Percentiles rank a stretch among this genome's conserved stretches.
phyloP scores from a whole-genome alignment of 148 eudicot species.

The Mesembryanthemum crystallinum region DNA sequence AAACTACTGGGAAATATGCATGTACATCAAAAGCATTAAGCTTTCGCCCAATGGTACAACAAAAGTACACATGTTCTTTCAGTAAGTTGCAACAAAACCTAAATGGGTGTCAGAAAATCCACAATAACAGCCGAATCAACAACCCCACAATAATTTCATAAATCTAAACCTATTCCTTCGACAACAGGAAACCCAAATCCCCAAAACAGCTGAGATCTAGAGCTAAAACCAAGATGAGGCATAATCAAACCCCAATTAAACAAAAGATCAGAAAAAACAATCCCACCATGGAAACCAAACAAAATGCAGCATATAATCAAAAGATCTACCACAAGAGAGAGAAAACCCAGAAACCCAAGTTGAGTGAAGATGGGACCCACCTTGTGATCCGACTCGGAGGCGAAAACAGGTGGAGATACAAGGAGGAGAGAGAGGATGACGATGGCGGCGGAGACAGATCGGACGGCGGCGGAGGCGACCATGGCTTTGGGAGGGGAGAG shows the following conservation, averaged over 20 bases:
- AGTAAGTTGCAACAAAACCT: neutral
- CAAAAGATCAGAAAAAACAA: neutral
- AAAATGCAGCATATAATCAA: neutral
- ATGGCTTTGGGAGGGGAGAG: neutral
- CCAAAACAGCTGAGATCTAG: slow-evolving; percentile 12
- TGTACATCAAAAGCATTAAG: neutral
- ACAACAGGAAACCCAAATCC: neutral
- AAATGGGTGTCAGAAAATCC: neutral
- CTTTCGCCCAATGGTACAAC: neutral
- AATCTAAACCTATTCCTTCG: too few relatives aligned
- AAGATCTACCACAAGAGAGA: neutral
- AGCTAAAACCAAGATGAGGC: neutral
- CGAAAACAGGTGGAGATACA: slow-evolving; percentile 37
- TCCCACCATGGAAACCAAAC: neutral
- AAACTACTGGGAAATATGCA: neutral
- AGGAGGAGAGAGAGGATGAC: slow-evolving; percentile 36
- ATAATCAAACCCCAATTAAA: slow-evolving; percentile 10
- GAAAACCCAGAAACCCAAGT: neutral
- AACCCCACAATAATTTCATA: neutral
- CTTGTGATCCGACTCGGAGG: slow-evolving; percentile 76
- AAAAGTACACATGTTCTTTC: neutral
- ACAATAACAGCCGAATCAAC: neutral
- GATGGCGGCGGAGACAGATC: slow-evolving; percentile 24
- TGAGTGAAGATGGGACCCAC: slow-evolving; percentile 24
- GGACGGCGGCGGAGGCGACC: slow-evolving; percentile 30